These are phyloP conservation scores for Gomphus bonarii DNA, from an alignment of 1,284 basidiomycete genomes.

Conservation along the genomic window DNA sequence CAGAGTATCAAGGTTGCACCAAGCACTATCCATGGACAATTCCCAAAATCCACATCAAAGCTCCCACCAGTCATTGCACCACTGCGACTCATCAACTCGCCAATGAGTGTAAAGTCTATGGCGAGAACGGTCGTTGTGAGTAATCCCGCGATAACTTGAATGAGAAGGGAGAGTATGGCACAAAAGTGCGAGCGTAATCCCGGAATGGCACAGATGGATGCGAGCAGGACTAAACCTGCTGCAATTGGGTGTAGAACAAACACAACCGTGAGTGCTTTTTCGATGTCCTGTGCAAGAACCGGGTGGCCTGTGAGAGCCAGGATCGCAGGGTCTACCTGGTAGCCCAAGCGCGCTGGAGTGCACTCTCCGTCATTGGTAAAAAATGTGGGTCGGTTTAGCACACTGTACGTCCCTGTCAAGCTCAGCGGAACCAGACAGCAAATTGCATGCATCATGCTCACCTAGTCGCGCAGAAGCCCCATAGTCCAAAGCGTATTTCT, in stretches of 20 bases:
- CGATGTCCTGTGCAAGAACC: conserved; percentile 32
- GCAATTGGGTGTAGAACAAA: conserved; percentile 40
- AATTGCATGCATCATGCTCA: conserved; percentile 13
- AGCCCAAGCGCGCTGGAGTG: conserved; percentile 46
- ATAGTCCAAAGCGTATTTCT: conserved; percentile 58
- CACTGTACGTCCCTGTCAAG: conserved; percentile 17
- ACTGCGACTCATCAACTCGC: conserved; percentile 37
- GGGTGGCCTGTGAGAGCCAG: conserved; percentile 34
- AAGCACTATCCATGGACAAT: conserved; percentile 61
- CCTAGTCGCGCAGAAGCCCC: conserved; percentile 62
- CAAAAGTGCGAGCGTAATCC: conserved; percentile 26
- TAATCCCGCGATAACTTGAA: conserved; percentile 44
- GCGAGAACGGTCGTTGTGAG: conserved; percentile 44
- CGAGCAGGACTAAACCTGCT: conserved; percentile 44
- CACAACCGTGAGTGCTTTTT: conserved; percentile 18
- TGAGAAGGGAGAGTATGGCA: conserved; percentile 48
- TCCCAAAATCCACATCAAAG: conserved; percentile 48
- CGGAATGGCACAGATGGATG: conserved; percentile 22
- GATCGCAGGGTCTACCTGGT: conserved; percentile 33
- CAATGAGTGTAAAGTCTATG: conserved; percentile 48
- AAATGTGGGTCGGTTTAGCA: conserved; percentile 20
- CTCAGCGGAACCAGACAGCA: not conserved
- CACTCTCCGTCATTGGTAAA: conserved; percentile 34
- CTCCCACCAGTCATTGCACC: conserved; percentile 28
- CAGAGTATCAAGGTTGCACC: conserved; percentile 44